A percentile compares a stretch with the other conserved stretches of the same genome.
Conservation (phyloP, 73 alveolate genomes). For the Tetrahymena malaccensis region DNA sequence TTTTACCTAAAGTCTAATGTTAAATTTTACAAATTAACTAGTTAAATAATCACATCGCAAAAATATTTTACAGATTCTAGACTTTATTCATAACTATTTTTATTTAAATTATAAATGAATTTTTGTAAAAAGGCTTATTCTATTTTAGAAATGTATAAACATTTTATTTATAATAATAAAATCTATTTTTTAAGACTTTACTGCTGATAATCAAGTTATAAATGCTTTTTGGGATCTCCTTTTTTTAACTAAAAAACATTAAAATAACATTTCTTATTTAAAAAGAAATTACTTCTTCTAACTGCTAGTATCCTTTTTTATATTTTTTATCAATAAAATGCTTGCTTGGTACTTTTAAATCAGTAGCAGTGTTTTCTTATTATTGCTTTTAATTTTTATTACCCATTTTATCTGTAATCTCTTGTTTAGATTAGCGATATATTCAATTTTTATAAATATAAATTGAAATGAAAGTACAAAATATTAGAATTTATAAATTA, state of each 20-base stretch:
- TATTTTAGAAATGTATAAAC: too few relatives aligned
- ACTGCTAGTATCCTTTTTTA: not conserved
- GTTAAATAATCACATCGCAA: not conserved
- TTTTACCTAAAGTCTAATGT: not conserved
- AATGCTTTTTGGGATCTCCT: not conserved
- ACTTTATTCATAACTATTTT: not conserved
- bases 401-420: not conserved
- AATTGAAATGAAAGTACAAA: not conserved
- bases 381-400: not conserved
- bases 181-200: not conserved
- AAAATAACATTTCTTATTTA: not conserved
- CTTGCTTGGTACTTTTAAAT: not conserved
- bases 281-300: not conserved
- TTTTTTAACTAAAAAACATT: not conserved
- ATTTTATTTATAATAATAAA: too few relatives aligned
- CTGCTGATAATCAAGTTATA: not conserved
- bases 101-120: too few relatives aligned
- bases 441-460: too few relatives aligned
- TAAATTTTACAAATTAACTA: not conserved
- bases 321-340: not conserved
- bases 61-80: not conserved
- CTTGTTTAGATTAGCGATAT: too few relatives aligned
- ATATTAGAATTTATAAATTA: too few relatives aligned
- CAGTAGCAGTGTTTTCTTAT: not conserved
- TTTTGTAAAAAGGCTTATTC: too few relatives aligned